These are phyloP conservation scores for Wickerhamiella nectarea DNA, from an alignment of 805 yeast species.

Conservation along the genomic window DNA sequence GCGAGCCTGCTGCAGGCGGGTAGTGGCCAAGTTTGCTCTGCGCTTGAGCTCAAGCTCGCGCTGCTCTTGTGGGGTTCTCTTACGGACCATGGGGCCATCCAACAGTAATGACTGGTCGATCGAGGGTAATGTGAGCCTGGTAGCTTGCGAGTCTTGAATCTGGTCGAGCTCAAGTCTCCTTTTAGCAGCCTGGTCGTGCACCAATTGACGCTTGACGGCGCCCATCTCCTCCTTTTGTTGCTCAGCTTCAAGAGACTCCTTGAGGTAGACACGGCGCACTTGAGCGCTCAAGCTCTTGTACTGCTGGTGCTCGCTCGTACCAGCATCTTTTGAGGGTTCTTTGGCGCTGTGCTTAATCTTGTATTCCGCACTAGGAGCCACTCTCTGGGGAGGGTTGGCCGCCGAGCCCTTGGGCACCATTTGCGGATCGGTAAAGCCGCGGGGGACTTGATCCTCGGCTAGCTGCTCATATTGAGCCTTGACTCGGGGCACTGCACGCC, in stretches of 20 bases:
- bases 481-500: slow-evolving; percentile 56
- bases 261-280: slow-evolving; percentile 58
- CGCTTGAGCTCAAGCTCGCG: slow-evolving; percentile 45
- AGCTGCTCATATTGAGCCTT: slow-evolving; percentile 21
- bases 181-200: slow-evolving; percentile 27
- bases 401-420: slow-evolving; percentile 50
- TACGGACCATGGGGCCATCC: slow-evolving; percentile 56
- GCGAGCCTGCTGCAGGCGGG: slow-evolving; percentile 40
- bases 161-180: slow-evolving; percentile 24
- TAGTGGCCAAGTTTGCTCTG: slow-evolving; percentile 47
- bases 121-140: slow-evolving; percentile 63
- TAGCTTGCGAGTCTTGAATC: slow-evolving; percentile 32
- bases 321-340: slow-evolving; percentile 28
- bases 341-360: slow-evolving; percentile 42
- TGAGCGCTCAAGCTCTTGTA: slow-evolving; percentile 43
- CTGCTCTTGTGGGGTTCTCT: slow-evolving; percentile 57
- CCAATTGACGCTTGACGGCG: slow-evolving; percentile 26
- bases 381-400: slow-evolving; percentile 39
- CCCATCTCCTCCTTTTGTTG: slow-evolving; percentile 35
- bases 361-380: slow-evolving; percentile 36
- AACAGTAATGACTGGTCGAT: slow-evolving; percentile 42
- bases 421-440: slow-evolving; percentile 54
- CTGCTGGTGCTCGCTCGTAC: slow-evolving; percentile 25
- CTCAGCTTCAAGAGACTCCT: slow-evolving; percentile 45
- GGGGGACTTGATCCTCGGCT: slow-evolving; percentile 38